phyloP scores from a whole-genome alignment of 345 rosid genomes.

The Euphorbia lathyris region DNA sequence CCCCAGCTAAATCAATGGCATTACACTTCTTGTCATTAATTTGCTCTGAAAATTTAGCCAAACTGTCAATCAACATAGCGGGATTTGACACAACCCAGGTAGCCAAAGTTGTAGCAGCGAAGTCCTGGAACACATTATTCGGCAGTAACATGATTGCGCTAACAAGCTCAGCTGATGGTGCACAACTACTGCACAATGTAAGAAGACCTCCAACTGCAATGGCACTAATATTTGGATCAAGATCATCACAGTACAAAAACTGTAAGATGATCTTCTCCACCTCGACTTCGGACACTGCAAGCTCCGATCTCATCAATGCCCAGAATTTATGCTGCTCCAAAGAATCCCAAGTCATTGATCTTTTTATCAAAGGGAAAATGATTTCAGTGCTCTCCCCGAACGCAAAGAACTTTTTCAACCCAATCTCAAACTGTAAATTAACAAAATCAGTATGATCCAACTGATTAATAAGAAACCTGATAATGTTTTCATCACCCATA shows the following conservation, averaged over 20 bases:
- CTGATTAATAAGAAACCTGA: slow-evolving; percentile 34
- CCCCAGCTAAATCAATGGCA: slow-evolving; percentile 17
- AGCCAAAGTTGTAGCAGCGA: slow-evolving; percentile 41
- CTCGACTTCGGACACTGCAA: slow-evolving; percentile 35
- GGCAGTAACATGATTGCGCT: slow-evolving; percentile 45
- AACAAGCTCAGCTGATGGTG: slow-evolving; percentile 48
- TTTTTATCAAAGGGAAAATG: slow-evolving; percentile 34
- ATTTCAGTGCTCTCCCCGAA: slow-evolving; percentile 38
- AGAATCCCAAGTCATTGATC: slow-evolving; percentile 40
- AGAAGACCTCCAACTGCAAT: slow-evolving; percentile 49
- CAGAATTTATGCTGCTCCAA: slow-evolving; percentile 53
- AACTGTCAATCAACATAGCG: slow-evolving; percentile 43
- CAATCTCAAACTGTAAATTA: slow-evolving; percentile 42
- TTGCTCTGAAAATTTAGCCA: slow-evolving; percentile 37
- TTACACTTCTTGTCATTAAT: slow-evolving; percentile 20
- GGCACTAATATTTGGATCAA: slow-evolving; percentile 37
- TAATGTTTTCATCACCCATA: slow-evolving; percentile 23
- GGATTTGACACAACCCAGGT: slow-evolving; percentile 42
- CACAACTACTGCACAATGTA: slow-evolving; percentile 35
- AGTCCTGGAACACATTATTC: slow-evolving; percentile 36
- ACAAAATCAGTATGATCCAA: slow-evolving; percentile 44
- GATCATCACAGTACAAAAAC: slow-evolving; percentile 32
- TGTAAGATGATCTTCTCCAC: slow-evolving; percentile 46
- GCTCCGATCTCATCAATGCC: slow-evolving; percentile 50
- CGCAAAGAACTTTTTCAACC: slow-evolving; percentile 36